Evolutionary conservation across 176 grass and related monocot species (phyloP).

Genomic region (Secale cereale): DNA sequence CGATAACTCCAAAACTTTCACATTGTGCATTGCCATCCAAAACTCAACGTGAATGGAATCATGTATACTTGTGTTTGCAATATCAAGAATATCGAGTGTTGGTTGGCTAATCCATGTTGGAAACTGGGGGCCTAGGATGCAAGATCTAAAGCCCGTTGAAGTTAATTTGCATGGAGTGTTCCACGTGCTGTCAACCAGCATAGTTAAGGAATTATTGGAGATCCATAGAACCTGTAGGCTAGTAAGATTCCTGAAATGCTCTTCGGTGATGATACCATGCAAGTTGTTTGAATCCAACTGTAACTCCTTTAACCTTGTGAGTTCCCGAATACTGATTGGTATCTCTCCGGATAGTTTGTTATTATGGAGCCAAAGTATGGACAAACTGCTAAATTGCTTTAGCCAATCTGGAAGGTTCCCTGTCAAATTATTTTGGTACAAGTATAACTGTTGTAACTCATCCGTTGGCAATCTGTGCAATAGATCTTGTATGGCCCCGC

Average conservation of each 20-base stretch:
- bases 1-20: not conserved
- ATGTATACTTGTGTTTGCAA: not conserved
- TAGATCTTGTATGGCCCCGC: not conserved
- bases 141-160: not conserved
- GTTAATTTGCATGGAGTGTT: not conserved
- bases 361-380: not conserved
- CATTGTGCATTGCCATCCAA: not conserved
- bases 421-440: not conserved
- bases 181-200: not conserved
- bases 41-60: not conserved
- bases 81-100: not conserved
- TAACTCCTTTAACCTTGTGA: not conserved
- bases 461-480: not conserved
- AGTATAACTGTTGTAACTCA: not conserved
- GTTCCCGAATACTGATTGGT: slow-evolving; percentile 6
- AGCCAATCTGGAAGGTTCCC: slow-evolving; percentile 10
- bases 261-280: slow-evolving; percentile 14
- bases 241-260: slow-evolving; percentile 15
- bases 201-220: not conserved
- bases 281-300: slow-evolving; percentile 10
- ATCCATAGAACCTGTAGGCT: not conserved
- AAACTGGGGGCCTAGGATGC: not conserved
- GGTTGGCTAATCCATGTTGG: not conserved
- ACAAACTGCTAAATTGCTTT: not conserved
- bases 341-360: slow-evolving; percentile 23